Conservation (phyloP, 2,329 filamentous ascomycete genomes). For the Colletotrichum nymphaeae region DNA sequence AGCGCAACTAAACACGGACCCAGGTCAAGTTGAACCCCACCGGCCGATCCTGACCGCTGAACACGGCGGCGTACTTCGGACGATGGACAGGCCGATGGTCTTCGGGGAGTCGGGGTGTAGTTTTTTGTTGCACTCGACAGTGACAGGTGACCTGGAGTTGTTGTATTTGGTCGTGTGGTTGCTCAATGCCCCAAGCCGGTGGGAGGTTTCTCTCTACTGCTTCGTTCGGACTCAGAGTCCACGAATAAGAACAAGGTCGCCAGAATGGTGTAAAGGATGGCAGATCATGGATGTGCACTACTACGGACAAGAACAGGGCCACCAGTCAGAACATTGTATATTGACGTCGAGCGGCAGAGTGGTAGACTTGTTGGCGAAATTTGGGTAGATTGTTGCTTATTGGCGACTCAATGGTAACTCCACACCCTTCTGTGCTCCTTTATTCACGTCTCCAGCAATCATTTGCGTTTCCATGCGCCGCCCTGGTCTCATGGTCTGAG, state of each 20-base stretch:
- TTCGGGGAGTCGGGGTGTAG: not conserved
- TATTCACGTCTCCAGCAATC: slow-evolving; percentile 4
- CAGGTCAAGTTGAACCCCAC: not conserved
- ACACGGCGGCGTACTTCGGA: not conserved
- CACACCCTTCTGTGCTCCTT: not conserved
- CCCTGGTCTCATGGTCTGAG: not conserved
- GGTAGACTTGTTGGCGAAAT: not conserved
- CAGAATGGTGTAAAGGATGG: not conserved
- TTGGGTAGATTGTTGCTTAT: not conserved
- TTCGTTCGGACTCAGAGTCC: not conserved
- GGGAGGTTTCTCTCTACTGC: not conserved
- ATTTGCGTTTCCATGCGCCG: slow-evolving; percentile 19
- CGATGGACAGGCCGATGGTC: not conserved
- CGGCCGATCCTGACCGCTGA: not conserved
- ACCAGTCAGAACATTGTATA: not conserved
- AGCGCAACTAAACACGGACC: not conserved
- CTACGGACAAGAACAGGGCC: not conserved
- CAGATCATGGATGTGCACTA: not conserved
- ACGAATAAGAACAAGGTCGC: not conserved
- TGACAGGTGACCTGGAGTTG: not conserved
- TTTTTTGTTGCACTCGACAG: not conserved
- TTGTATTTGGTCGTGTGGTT: too few species aligned
- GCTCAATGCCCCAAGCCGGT: not conserved
- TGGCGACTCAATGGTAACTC: not conserved
- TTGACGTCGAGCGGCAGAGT: not conserved